Evolutionary conservation across 2,329 filamentous ascomycete genomes (phyloP).

Genomic region (Colletotrichum agaves): DNA sequence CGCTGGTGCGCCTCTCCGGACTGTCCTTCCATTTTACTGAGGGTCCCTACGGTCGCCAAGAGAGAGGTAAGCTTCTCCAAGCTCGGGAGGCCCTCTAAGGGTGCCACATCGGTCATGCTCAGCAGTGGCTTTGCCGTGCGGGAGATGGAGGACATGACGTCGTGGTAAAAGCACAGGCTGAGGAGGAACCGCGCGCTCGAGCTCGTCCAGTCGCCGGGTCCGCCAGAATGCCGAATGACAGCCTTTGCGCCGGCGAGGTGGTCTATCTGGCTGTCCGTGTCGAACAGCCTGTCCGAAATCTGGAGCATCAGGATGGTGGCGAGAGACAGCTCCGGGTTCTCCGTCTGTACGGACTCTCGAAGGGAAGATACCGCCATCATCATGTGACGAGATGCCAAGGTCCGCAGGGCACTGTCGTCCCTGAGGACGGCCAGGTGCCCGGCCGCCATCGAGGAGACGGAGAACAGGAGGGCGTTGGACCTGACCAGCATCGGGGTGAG

Average conservation of each 20-base stretch:
- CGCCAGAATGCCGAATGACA: constrained; percentile 41
- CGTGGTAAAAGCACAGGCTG: constrained; percentile 46
- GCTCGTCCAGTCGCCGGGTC: constrained; percentile 37
- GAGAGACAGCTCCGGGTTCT: constrained; percentile 43
- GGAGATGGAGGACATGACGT: constrained; percentile 45
- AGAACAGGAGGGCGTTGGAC: constrained; percentile 43
- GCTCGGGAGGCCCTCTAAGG: constrained; percentile 40
- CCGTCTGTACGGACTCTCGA: constrained; percentile 12
- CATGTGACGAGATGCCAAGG: constrained; percentile 41
- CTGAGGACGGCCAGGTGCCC: constrained; percentile 44
- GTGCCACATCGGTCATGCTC: constrained; percentile 38
- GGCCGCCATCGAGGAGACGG: constrained; percentile 46
- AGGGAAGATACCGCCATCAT: constrained; percentile 39
- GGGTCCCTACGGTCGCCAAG: constrained; percentile 40
- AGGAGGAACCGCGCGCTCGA: constrained; percentile 44
- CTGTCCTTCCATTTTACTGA: constrained; percentile 42
- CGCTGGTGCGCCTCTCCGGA: constrained; percentile 18
- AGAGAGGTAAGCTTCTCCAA: constrained; percentile 40
- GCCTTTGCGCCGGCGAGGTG: constrained; percentile 46
- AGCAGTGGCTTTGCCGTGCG: constrained; percentile 42
- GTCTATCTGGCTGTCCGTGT: constrained; percentile 43
- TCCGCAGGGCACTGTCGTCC: constrained; percentile 39
- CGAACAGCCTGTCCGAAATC: constrained; percentile 45
- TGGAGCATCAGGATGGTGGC: constrained; percentile 46
- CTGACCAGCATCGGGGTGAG: constrained; percentile 45